phyloP scores from a whole-genome alignment of 441 rosid species.

The Syzygium syzygioides region DNA sequence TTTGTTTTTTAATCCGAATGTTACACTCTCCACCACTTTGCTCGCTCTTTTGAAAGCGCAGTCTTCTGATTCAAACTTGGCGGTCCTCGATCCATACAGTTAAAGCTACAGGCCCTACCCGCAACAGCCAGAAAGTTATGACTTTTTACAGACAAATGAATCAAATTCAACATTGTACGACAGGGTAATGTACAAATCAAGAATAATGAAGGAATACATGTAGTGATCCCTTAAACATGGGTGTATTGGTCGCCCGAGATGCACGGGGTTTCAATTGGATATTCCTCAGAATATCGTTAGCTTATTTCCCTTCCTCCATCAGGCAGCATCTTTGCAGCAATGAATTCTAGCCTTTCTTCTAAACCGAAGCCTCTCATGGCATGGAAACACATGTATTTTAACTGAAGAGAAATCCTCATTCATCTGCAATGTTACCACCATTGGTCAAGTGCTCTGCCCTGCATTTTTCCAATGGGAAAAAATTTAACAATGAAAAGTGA shows the following conservation, averaged over 20 bases:
- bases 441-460: conserved; percentile 57
- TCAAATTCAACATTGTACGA: not conserved
- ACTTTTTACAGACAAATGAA: not conserved
- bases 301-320: not conserved
- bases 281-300: not conserved
- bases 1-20: no score
- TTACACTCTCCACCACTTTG: not conserved
- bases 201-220: not conserved
- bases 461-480: conserved; percentile 13
- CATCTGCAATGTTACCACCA: conserved; percentile 30
- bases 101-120: not conserved
- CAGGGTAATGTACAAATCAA: not conserved
- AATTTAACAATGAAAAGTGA: not conserved
- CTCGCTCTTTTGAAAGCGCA: not conserved
- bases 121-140: not conserved
- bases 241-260: not conserved
- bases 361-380: not conserved
- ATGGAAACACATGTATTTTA: not conserved
- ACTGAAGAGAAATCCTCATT: conserved; percentile 19
- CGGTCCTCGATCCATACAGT: not conserved
- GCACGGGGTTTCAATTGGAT: not conserved
- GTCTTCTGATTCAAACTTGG: not conserved
- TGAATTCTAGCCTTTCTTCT: not conserved
- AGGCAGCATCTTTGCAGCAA: not conserved
- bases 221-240: not conserved